Conservation (phyloP, 1,284 basidiomycete genomes). For the Pseudozyma tsukubaensis region DNA sequence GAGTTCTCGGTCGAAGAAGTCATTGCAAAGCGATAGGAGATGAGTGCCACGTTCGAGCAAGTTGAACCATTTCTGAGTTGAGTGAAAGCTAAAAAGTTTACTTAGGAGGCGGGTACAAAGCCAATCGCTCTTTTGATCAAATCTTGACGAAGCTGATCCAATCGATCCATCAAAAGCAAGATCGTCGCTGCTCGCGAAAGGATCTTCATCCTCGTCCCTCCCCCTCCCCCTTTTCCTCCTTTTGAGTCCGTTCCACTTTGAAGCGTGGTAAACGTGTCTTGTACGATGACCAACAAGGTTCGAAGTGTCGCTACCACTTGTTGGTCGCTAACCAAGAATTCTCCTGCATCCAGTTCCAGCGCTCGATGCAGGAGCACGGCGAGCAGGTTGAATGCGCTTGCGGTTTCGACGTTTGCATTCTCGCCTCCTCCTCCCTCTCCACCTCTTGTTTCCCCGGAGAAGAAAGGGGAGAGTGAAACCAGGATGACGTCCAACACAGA, state of each 20-base stretch:
- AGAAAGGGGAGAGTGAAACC: not conserved
- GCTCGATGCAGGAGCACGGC: slow-evolving; percentile 1
- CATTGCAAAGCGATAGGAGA: too few species aligned
- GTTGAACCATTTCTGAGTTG: too few species aligned
- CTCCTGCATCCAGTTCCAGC: not conserved
- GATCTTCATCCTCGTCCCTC: slow-evolving; percentile 5
- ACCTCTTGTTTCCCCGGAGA: not conserved
- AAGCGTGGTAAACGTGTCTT: slow-evolving; percentile 5
- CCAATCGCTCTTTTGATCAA: slow-evolving; percentile 2
- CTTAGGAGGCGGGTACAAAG: slow-evolving; percentile 9
- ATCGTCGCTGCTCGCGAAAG: slow-evolving; percentile 17
- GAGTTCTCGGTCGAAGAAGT: too few species aligned
- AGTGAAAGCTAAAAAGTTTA: not conserved
- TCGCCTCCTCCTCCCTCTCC: not conserved
- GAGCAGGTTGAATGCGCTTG: slow-evolving; percentile 9
- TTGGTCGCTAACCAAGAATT: not conserved
- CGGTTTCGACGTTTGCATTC: not conserved
- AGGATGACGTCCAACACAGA: slow-evolving; percentile 10
- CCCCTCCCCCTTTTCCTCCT: not conserved
- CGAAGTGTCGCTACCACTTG: not conserved
- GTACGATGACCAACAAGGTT: not conserved
- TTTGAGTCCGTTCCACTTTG: not conserved
- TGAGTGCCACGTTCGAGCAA: too few species aligned
- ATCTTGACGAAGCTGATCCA: slow-evolving; percentile 5
- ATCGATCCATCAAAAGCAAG: slow-evolving; percentile 19